Evolutionary conservation across 768 basidiomycete species (phyloP).

Genomic region (Hebeloma cylindrosporum): DNA sequence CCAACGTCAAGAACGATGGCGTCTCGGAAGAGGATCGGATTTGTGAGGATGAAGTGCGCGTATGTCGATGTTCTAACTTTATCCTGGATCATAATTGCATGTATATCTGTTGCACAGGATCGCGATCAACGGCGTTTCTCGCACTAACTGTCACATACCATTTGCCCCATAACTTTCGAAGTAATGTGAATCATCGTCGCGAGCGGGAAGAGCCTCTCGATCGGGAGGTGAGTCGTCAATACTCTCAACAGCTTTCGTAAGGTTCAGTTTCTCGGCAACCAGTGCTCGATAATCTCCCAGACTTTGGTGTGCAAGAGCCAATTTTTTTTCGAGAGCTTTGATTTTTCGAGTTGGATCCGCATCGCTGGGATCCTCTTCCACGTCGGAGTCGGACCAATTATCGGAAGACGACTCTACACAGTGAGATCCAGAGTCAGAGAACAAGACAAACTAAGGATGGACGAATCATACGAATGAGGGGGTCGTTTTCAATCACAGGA

Average conservation of each 20-base stretch:
- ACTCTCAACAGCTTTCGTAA: constrained; percentile 43
- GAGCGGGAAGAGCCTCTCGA: constrained; percentile 28
- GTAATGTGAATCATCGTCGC: constrained; percentile 93
- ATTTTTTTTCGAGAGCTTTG: constrained; percentile 57
- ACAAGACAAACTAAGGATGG: background rate
- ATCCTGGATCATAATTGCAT: constrained; percentile 96
- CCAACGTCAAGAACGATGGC: constrained; percentile 93
- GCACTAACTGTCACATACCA: constrained; percentile 63
- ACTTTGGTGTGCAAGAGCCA: constrained; percentile 58
- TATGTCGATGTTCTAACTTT: constrained; percentile 93
- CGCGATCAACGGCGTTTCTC: too few species aligned
- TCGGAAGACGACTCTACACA: constrained; percentile 60
- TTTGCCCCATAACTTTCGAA: constrained; percentile 89
- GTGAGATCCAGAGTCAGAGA: constrained; percentile 5
- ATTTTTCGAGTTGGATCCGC: constrained; percentile 47
- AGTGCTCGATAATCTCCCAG: constrained; percentile 61
- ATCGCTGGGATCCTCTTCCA: constrained; percentile 48
- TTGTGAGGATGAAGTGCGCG: constrained; percentile 85
- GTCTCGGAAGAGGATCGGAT: constrained; percentile 76
- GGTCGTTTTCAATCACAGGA: constrained; percentile 84
- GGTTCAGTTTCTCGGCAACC: constrained; percentile 53
- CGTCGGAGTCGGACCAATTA: constrained; percentile 81
- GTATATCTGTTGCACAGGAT: constrained; percentile 63
- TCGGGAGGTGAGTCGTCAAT: constrained; percentile 33
- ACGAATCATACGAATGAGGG: constrained; percentile 74